Conservation (phyloP, 352 stramenopile genomes). For the Globisporangium recalcitrans region DNA sequence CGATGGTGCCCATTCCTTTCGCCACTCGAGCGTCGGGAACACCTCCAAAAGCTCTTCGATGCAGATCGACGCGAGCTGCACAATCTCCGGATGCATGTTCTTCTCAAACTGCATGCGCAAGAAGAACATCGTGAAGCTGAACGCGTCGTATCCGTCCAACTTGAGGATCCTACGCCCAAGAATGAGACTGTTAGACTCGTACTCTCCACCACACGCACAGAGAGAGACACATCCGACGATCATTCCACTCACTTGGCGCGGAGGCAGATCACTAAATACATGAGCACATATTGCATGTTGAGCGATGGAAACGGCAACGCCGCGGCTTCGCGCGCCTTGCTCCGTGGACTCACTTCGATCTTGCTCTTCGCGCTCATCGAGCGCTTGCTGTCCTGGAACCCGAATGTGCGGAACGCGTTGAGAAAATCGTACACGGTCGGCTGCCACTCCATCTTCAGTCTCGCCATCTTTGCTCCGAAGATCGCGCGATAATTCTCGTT, state of each 20-base stretch:
- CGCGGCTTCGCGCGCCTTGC: conserved; percentile 12
- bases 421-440: conserved; percentile 76
- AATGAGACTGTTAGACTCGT: not conserved
- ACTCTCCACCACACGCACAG: conserved; percentile 1
- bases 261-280: conserved; percentile 69
- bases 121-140: conserved; percentile 86
- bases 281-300: conserved; percentile 81
- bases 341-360: conserved; percentile 37
- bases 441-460: conserved; percentile 62
- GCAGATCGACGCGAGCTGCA: conserved; percentile 70
- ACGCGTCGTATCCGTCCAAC: conserved; percentile 70
- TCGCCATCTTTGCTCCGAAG: conserved; percentile 24
- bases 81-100: conserved; percentile 66
- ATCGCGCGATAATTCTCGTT: conserved; percentile 44
- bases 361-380: conserved; percentile 82
- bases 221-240: conserved; percentile 5
- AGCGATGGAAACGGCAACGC: conserved; percentile 55
- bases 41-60: conserved; percentile 77
- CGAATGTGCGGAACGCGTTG: conserved; percentile 66
- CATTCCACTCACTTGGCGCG: conserved; percentile 37
- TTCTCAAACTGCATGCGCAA: conserved; percentile 82
- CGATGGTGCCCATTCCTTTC: conserved; percentile 64
- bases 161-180: conserved; percentile 28
- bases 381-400: conserved; percentile 79
- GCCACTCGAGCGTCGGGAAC: conserved; percentile 65